A percentile compares a stretch with the other conserved stretches of the same genome.
Evolutionary conservation across 2,329 filamentous ascomycete genomes (phyloP).

Genomic region (Tothia fuscella): DNA sequence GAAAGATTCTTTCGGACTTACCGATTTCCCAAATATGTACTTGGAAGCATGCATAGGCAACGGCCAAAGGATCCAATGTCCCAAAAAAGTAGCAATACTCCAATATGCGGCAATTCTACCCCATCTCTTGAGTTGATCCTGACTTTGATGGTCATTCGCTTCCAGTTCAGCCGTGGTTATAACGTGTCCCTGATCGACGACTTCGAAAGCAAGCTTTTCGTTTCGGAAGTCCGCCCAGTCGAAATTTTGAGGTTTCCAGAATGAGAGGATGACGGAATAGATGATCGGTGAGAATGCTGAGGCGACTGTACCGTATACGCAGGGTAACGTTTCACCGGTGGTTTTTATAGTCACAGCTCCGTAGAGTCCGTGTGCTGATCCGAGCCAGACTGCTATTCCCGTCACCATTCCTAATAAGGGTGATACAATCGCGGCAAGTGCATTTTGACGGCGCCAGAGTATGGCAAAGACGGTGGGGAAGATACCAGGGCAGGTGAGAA

Average conservation of each 20-base stretch:
- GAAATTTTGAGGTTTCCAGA: constrained; percentile 32
- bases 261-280: constrained; percentile 37
- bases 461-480: constrained; percentile 43
- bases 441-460: constrained; percentile 40
- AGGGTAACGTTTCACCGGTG: constrained; percentile 38
- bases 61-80: constrained; percentile 44
- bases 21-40: constrained; percentile 36
- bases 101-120: constrained; percentile 33
- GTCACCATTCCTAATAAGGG: constrained; percentile 40
- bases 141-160: constrained; percentile 19
- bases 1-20: constrained; percentile 14
- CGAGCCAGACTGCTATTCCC: constrained; percentile 42
- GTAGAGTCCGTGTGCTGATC: constrained; percentile 33
- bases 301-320: constrained; percentile 41
- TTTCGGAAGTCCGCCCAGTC: constrained; percentile 31
- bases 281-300: constrained; percentile 32
- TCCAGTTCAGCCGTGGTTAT: neutral
- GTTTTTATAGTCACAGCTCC: constrained; percentile 37
- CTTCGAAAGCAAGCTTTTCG: constrained; percentile 29
- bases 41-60: constrained; percentile 42
- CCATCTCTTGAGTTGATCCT: constrained; percentile 34
- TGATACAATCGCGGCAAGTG: constrained; percentile 36
- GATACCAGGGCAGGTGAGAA: constrained; percentile 42
- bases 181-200: constrained; percentile 9
- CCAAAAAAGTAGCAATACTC: constrained; percentile 39